Conservation (phyloP, 768 basidiomycete species). For the Rhodosporidiobolus odoratus region DNA sequence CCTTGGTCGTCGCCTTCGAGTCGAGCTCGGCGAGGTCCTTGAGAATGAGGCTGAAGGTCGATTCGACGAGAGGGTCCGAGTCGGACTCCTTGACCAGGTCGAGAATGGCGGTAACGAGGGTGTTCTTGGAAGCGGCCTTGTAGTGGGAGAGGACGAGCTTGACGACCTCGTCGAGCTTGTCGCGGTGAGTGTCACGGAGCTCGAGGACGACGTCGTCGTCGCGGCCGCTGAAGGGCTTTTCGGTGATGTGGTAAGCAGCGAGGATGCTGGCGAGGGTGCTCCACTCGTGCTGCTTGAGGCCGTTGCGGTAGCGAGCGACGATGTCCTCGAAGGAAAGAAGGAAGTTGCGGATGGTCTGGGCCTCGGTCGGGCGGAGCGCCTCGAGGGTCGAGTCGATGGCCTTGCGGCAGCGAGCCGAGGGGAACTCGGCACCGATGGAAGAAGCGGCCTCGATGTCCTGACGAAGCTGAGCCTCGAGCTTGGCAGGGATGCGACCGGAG, state of each 20-base stretch:
- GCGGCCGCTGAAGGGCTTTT: slow-evolving; percentile 86
- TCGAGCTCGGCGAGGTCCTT: slow-evolving; percentile 79
- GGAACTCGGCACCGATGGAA: slow-evolving; percentile 69
- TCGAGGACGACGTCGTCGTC: slow-evolving; percentile 87
- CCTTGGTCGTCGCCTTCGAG: slow-evolving; percentile 86
- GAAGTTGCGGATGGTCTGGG: slow-evolving; percentile 68
- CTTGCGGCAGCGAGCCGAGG: slow-evolving; percentile 73
- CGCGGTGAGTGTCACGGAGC: slow-evolving; percentile 86
- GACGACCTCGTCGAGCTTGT: slow-evolving; percentile 80
- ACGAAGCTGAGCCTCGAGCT: slow-evolving; percentile 81
- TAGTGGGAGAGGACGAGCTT: slow-evolving; percentile 87
- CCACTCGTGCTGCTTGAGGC: slow-evolving; percentile 81
- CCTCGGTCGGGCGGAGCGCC: slow-evolving; percentile 71
- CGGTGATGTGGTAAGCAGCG: slow-evolving; percentile 72
- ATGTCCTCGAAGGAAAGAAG: slow-evolving; percentile 66
- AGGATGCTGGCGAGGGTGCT: slow-evolving; percentile 70
- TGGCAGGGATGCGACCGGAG: slow-evolving; percentile 85
- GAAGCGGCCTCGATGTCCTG: slow-evolving; percentile 69
- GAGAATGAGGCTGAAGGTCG: slow-evolving; percentile 67
- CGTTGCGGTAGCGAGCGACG: slow-evolving; percentile 71
- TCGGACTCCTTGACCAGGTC: slow-evolving; percentile 82
- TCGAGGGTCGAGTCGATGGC: slow-evolving; percentile 80
- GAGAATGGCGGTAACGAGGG: slow-evolving; percentile 74
- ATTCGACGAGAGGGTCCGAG: slow-evolving; percentile 70
- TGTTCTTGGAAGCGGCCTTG: slow-evolving; percentile 87